Base-by-base conservation (phyloP, 2,329 filamentous ascomycete species). In the Phialophora macrospora region DNA sequence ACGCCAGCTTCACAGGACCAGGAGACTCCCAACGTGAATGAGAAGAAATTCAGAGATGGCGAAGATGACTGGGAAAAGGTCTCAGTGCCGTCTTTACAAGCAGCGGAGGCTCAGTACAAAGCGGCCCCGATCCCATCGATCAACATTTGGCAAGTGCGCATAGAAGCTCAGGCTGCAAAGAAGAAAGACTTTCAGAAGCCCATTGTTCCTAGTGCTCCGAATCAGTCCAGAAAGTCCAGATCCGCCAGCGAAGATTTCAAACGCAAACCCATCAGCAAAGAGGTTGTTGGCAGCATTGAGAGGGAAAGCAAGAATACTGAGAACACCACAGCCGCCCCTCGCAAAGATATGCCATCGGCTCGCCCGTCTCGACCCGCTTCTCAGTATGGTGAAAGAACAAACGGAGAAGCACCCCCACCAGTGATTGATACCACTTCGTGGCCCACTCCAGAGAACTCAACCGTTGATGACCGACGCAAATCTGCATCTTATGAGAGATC, bases 121-220 rank as follows among this genome's bases (percentile, higher is more conserved):
- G 92, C 95, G 67, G 94, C 94, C 20, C 90, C 92, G 32, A 83
- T 91, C 51, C 95, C 95, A 0, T 78, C 87, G 1, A 90, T 97
- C 64, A 99, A 99, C 77, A 82, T 93, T 68, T 99, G 95, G 94
- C 85, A 88, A 68, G 87, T 93, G 78, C 87, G 93, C 63, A 89
- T 85, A 72, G 89, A 92, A 73, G 88, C 87, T 72, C 80, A 83
- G 67, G 78, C 83, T n/a, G 79, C 82, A 46, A 84, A 83, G 74
- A 72, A 74, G 58, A 84, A 83, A 73, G 76, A 77, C 1, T 64
- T 66, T 34, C 62, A 62, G 22, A 49, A 74, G 5, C 76, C 75
- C 63, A 67, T 74, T 48, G 61, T 66, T 30, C 52, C 63, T 12
- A 64, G 51, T 28, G 28, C 60, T 24, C 52, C 58, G 30, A 63